Conservation (phyloP, 257 asterid genomes). For the Solanum gandarillasii region DNA sequence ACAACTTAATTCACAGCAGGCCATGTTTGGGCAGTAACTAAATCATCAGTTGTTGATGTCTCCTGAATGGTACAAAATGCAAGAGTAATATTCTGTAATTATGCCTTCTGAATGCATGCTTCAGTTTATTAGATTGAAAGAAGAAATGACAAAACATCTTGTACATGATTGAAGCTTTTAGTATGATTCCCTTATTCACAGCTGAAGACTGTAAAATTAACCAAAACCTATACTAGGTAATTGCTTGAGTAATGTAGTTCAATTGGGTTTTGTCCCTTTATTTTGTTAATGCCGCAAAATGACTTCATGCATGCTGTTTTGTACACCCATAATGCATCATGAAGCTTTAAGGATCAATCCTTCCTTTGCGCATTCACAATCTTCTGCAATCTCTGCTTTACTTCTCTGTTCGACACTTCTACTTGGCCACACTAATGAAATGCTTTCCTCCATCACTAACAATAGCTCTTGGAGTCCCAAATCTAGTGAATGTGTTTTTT, state of each 20-base stretch:
- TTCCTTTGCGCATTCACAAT: not conserved
- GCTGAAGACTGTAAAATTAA: not conserved
- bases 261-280: not conserved
- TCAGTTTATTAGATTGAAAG: not conserved
- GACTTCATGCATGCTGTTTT: not conserved
- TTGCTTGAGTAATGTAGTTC: not conserved
- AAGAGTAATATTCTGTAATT: not conserved
- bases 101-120: not conserved
- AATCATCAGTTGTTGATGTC: not conserved
- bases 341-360: not conserved
- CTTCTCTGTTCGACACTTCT: not conserved
- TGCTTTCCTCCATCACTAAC: not conserved
- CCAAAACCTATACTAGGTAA: not conserved
- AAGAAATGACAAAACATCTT: not conserved
- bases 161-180: not conserved
- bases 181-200: not conserved
- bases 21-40: conserved; percentile 3
- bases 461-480: not conserved
- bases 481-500: not conserved
- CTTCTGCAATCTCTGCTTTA: not conserved
- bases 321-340: not conserved
- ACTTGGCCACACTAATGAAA: not conserved
- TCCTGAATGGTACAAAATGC: not conserved
- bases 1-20: conserved; percentile 47
- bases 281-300: not conserved